Base-by-base conservation (phyloP, 176 grass and related monocot species). In the Carex scoparia region DNA sequence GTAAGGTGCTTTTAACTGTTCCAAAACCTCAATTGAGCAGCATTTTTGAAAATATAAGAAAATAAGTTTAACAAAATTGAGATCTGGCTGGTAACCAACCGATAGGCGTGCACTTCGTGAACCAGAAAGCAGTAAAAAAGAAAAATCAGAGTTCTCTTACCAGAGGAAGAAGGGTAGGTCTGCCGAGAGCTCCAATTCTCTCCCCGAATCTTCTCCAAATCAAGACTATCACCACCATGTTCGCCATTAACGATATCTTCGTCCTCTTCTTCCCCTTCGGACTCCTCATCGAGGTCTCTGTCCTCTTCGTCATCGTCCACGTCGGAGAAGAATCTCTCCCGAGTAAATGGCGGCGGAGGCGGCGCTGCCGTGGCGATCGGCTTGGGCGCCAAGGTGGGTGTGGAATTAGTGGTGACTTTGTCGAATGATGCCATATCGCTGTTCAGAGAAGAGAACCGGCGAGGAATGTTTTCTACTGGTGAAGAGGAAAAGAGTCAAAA, bases 391-490 rank as follows among this genome's bases (percentile, higher is more conserved):
- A 77, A 30, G 73, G 73, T 31, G 49, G 42, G 8, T 7, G 69
- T n/a, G 51, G 69, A 27, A 49, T 14, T 51, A 11, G 27, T 15
- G 2, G 27, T 77, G 44, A 3, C 46, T 76, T 55, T 76, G 48
- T 76, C 23, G 72, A 54, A 76, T 13, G 72, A 76, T 31, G 72
- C 72, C 72, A 76, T 76, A 7, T 62, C 46, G 46, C 46, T 48
- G 48, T 11, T 51, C 8, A 5, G 33, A 18, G 65, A 37, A 38
- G 65, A 69, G 13, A 67, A 46, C 42, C 42, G 42, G 42, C 7
- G 42, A 9, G 46, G 46, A 48, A 48, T 48, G 46, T 48, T 48
- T 48, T 48, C 0, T 7, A 48, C 23, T 23, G 23, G 46, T 48
- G 46, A 9, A 46, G 46, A 48, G 23, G 23, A 23, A 23, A 23